Percentiles rank a stretch among this genome's conserved stretches.
Evolutionary conservation across 352 stramenopile species (phyloP).

Genomic region (Hyphochytrium catenoides): DNA sequence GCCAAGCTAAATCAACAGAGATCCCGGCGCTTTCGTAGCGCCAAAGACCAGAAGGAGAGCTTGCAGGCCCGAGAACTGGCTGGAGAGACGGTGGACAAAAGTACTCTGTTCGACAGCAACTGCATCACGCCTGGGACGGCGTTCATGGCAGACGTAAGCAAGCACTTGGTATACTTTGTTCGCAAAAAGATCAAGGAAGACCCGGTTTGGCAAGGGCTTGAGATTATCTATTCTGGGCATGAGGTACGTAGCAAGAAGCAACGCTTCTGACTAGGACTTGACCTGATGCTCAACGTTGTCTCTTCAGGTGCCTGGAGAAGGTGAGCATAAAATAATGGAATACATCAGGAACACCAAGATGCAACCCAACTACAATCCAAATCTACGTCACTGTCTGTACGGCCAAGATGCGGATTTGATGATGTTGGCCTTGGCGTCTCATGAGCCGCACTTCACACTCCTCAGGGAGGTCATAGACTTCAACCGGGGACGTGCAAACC

Average conservation of each 20-base stretch:
- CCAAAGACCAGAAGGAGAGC: constrained; percentile 37
- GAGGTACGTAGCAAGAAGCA: too few species aligned
- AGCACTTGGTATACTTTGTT: constrained; percentile 72
- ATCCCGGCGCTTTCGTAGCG: constrained; percentile 74
- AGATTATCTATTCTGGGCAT: constrained; percentile 87
- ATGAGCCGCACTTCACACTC: constrained; percentile 95
- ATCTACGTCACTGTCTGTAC: constrained; percentile 95
- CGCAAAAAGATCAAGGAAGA: constrained; percentile 87
- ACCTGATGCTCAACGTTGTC: too few species aligned
- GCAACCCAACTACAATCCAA: constrained; percentile 65
- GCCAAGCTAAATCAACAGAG: constrained; percentile 99
- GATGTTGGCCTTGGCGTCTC: constrained; percentile 88
- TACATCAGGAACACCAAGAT: constrained; percentile 83
- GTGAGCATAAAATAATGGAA: constrained; percentile 97
- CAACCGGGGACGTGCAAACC: constrained; percentile 19
- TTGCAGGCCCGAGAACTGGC: constrained; percentile 27
- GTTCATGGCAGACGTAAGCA: constrained; percentile 88
- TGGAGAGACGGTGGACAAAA: constrained; percentile 11
- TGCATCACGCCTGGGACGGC: constrained; percentile 99
- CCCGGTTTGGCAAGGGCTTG: constrained; percentile 80
- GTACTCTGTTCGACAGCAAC: constrained; percentile 89
- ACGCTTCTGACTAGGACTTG: too few species aligned
- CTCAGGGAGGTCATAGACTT: constrained; percentile 95
- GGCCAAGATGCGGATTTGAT: constrained; percentile 97
- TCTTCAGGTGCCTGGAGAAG: constrained; percentile 95